phyloP scores from a whole-genome alignment of 768 basidiomycete genomes.

The Lactarius trivialis region DNA sequence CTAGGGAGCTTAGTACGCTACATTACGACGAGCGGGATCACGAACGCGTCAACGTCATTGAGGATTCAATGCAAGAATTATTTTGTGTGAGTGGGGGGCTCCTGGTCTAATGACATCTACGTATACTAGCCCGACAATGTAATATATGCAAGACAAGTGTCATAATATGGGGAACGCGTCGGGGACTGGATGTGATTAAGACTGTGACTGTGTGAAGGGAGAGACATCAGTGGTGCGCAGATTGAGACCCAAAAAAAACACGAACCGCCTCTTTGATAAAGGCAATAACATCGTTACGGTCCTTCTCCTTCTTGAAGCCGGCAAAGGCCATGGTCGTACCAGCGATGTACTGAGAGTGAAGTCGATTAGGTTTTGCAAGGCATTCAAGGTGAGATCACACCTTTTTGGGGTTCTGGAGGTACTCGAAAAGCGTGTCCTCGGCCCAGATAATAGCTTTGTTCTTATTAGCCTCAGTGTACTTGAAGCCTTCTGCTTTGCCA shows the following conservation, averaged over 20 bases:
- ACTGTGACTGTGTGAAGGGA: slow-evolving; percentile 19
- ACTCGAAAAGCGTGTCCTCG: slow-evolving; percentile 88
- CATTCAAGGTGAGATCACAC: slow-evolving; percentile 35
- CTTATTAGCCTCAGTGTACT: slow-evolving; percentile 91
- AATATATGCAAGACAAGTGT: slow-evolving; percentile 23
- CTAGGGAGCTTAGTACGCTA: too few relatives aligned
- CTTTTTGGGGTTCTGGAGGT: slow-evolving; percentile 97
- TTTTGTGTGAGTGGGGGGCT: slow-evolving; percentile 9
- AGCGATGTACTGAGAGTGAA: slow-evolving; percentile 65
- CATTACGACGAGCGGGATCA: too few relatives aligned
- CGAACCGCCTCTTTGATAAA: slow-evolving; percentile 70
- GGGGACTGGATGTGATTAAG: slow-evolving; percentile 23
- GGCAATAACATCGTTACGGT: slow-evolving; percentile 90
- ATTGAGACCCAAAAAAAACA: slow-evolving; percentile 13
- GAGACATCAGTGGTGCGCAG: neutral
- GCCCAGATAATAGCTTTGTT: slow-evolving; percentile 90
- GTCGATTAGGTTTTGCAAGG: neutral
- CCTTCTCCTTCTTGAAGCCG: slow-evolving; percentile 97
- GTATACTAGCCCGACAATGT: slow-evolving; percentile 29
- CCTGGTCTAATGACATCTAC: slow-evolving; percentile 29
- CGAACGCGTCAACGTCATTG: neutral
- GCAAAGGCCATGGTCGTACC: slow-evolving; percentile 99
- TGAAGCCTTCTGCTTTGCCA: slow-evolving; percentile 79
- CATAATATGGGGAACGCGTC: slow-evolving; percentile 16
- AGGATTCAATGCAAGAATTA: slow-evolving; percentile 2